phyloP scores from a whole-genome alignment of 768 basidiomycete genomes.

The Trametes punicea region DNA sequence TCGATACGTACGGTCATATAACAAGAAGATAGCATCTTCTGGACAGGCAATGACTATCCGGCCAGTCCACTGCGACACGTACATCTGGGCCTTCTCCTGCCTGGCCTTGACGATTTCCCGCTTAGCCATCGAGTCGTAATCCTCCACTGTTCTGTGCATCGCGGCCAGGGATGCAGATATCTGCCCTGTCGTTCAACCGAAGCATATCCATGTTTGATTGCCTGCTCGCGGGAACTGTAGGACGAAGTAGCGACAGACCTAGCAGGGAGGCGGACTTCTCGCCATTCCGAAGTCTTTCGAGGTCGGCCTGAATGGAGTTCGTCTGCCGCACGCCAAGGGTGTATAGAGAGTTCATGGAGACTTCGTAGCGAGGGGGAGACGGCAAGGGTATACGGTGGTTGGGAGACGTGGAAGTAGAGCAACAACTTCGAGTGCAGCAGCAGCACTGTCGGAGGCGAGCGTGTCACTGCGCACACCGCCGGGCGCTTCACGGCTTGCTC shows the following conservation, averaged over 20 bases:
- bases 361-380: conserved; percentile 5
- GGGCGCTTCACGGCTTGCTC: conserved; percentile 2
- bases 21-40: no score
- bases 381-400: neutral
- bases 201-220: neutral
- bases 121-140: conserved; percentile 96
- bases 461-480: conserved; percentile 9
- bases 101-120: conserved; percentile 95
- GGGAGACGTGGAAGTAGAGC: neutral
- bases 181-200: conserved; percentile 63
- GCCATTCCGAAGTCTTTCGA: conserved; percentile 77
- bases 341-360: conserved; percentile 98
- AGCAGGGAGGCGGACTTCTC: conserved; percentile 78
- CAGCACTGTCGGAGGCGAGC: neutral
- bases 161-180: conserved; percentile 97
- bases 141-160: conserved; percentile 91
- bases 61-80: conserved; percentile 25
- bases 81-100: conserved; percentile 95
- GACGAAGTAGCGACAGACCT: conserved; percentile 51
- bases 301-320: conserved; percentile 80
- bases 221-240: neutral
- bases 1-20: neutral
- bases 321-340: conserved; percentile 92
- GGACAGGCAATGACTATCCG: neutral
- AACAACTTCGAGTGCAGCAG: neutral